Percentiles rank a stretch among this genome's conserved stretches.
Evolutionary conservation across 129 eudicot species (phyloP).

Genomic region (Heracleum sosnowskyi): DNA sequence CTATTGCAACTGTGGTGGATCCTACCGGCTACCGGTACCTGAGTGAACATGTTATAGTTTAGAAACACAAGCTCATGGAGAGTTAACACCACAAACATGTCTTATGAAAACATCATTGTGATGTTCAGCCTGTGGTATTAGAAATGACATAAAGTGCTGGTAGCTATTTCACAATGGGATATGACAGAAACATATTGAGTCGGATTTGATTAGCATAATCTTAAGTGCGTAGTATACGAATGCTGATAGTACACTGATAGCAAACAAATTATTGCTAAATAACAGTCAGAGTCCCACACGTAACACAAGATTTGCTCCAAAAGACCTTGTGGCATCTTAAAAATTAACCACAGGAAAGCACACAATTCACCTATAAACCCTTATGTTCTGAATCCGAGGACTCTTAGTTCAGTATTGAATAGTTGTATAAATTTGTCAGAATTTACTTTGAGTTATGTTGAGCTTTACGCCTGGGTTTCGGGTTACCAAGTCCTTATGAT

Average conservation of each 20-base stretch:
- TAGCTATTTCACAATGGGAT: neutral
- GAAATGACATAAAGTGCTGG: neutral
- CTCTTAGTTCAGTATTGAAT: neutral
- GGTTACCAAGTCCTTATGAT: neutral
- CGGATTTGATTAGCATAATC: neutral
- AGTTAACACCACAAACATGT: slow-evolving; percentile 1
- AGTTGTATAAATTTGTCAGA: too few species aligned
- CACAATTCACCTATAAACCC: neutral
- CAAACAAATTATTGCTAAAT: neutral
- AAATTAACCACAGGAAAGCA: neutral
- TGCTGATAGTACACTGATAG: neutral
- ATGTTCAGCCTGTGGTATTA: neutral
- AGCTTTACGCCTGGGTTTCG: neutral
- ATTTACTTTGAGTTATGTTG: neutral
- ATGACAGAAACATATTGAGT: neutral
- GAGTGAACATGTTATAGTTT: neutral
- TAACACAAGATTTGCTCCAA: neutral
- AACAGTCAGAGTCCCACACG: neutral
- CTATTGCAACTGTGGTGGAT: neutral
- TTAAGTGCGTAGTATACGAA: neutral
- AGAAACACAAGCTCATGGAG: neutral
- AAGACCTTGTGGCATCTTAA: neutral
- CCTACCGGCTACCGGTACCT: neutral
- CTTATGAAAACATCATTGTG: neutral
- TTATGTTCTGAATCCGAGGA: neutral